phyloP scores from a whole-genome alignment of 306 rosid genomes.

The Sicyos baderoa region DNA sequence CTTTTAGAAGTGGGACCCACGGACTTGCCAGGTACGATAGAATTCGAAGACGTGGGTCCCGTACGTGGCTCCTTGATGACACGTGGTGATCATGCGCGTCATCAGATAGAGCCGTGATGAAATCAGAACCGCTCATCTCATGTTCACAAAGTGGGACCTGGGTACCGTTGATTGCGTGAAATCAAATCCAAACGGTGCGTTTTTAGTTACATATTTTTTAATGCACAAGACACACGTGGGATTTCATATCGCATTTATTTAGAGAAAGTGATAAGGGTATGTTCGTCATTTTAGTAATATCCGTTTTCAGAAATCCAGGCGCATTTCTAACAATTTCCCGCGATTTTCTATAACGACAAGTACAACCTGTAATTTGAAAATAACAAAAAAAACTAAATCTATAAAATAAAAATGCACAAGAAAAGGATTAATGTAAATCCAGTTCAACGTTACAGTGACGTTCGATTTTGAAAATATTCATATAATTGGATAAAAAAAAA shows the following conservation, averaged over 20 bases:
- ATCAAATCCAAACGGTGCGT: background rate
- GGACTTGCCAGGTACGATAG: constrained; percentile 1
- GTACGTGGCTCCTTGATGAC: background rate
- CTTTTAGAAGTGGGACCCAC: background rate
- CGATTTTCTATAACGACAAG: constrained; percentile 29
- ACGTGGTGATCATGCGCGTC: constrained; percentile 10
- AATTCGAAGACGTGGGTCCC: background rate
- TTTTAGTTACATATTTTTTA: no score
- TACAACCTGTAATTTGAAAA: constrained; percentile 22
- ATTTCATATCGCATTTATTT: background rate
- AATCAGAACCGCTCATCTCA: background rate
- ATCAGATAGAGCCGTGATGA: background rate
- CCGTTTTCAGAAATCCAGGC: constrained; percentile 20
- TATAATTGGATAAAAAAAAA: no score
- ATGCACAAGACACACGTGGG: background rate
- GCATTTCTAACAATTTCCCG: constrained; percentile 14
- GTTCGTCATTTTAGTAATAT: constrained; percentile 12
- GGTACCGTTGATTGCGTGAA: background rate
- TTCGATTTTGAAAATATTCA: no score
- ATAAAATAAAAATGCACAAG: background rate
- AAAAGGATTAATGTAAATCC: no score
- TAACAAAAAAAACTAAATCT: background rate
- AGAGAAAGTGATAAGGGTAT: background rate
- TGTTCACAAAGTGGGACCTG: background rate
- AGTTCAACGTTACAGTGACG: no score